Percentiles rank a stretch among this genome's conserved stretches.
Evolutionary conservation across 352 stramenopile species (phyloP).

Genomic region (Globisporangium middletonii): DNA sequence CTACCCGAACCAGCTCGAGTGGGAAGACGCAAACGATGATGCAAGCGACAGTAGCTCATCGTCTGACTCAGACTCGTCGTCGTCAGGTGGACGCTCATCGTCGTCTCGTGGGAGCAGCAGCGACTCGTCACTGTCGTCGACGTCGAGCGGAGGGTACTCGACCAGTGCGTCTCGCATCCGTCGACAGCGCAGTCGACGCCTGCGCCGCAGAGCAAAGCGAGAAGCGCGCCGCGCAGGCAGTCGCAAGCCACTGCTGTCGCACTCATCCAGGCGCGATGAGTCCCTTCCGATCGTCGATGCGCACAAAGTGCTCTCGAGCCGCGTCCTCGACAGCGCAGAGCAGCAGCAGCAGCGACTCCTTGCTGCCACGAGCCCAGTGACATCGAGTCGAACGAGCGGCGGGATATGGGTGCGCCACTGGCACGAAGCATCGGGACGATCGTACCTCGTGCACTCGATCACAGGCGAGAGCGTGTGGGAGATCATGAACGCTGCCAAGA

Average conservation of each 20-base stretch:
- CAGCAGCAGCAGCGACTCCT: background rate
- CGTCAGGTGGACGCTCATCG: conserved; percentile 7
- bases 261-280: background rate
- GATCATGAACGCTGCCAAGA: conserved; percentile 14
- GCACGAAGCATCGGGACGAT: conserved; percentile 36
- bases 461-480: conserved; percentile 71
- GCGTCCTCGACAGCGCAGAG: background rate
- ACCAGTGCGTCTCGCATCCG: conserved; percentile 11
- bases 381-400: conserved; percentile 15
- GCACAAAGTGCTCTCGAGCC: conserved; percentile 14
- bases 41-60: conserved; percentile 10
- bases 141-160: conserved; percentile 12
- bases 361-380: background rate
- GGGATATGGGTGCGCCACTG: conserved; percentile 59
- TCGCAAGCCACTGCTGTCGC: conserved; percentile 4
- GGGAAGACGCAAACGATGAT: conserved; percentile 36
- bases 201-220: background rate
- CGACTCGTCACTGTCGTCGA: conserved; percentile 8
- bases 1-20: conserved; percentile 62
- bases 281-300: conserved; percentile 16
- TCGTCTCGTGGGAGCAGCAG: conserved; percentile 10
- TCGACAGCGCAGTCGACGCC: background rate
- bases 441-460: conserved; percentile 65
- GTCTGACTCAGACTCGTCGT: conserved; percentile 3
- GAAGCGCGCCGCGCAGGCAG: background rate